phyloP scores from a whole-genome alignment of 495 filamentous ascomycete genomes.

The Stereocaulon alpinum region DNA sequence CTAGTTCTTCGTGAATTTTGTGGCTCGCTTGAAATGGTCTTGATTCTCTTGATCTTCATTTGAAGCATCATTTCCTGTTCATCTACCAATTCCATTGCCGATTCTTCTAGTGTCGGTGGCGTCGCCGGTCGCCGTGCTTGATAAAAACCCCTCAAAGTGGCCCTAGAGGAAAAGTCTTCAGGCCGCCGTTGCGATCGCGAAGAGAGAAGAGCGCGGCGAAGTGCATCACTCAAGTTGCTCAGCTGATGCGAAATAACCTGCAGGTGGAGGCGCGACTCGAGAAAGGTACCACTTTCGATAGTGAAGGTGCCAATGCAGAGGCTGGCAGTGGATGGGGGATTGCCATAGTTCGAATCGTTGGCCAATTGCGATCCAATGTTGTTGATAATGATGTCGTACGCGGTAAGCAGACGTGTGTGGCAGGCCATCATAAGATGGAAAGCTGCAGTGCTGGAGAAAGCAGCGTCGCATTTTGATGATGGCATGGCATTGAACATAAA shows the following conservation, averaged over 20 bases:
- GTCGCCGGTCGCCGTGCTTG: neutral
- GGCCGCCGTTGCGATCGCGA: neutral
- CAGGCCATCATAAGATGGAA: slow-evolving; percentile 1
- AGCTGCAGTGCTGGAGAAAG: neutral
- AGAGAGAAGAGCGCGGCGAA: neutral
- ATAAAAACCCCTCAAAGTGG: neutral
- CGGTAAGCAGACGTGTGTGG: neutral
- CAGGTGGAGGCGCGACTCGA: neutral
- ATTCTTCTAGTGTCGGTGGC: neutral
- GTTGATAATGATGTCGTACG: neutral
- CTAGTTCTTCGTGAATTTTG: neutral
- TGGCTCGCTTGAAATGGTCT: neutral
- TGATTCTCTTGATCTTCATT: neutral
- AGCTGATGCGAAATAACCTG: neutral
- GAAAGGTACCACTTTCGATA: neutral
- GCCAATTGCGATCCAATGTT: neutral
- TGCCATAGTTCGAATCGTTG: neutral
- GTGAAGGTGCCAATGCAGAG: neutral
- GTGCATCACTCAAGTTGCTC: neutral
- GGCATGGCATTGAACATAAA: neutral
- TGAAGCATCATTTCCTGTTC: neutral
- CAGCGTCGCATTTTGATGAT: neutral
- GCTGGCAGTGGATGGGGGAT: neutral
- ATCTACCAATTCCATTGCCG: neutral
- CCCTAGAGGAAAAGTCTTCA: neutral